Evolutionary conservation across 108 stramenopile genomes (phyloP), one percentile per base, ranked within the genome.

Genomic region (Skeletonema costatum): DNA sequence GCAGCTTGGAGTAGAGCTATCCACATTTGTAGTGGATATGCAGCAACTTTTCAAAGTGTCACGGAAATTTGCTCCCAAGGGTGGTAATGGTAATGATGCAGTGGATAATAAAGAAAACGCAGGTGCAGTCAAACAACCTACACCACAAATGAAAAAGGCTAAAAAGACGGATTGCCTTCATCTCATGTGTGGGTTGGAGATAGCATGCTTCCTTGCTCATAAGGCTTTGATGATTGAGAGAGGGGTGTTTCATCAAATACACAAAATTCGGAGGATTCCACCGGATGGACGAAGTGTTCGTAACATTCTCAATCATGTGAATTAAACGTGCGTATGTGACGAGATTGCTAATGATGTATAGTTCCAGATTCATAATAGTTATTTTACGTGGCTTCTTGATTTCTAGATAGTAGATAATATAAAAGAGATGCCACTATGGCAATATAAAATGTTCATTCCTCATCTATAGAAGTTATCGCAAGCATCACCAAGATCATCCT

Each of bases 31-130:
- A 46, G 90, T 97, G 59, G 97, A 97, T 71, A 93, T 88, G 68
- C 97, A 97, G 72, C 93, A 95, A 67, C 91, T 96, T 29, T 78
- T 91, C 31, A 94, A 95, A 78, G 92, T 95, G 10, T 88, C 93
- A 17, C 84, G 97, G 4, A 85, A 90, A 42, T 76, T 70, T 42
- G 63, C 60, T 14, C 68, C 88, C 32, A 84, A 73, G 71, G 86
- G 75, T 36, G 77, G 66, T 16, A 69, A 13, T 12, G 6, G 53
- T 5, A 59, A 25, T 13, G 71, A 75, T 13, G 61, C 56, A 48
- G 68, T 36, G 16, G 58, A 77, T 11, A 56, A 81, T 13, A 81
- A 73, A 38, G 75, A 81, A 67, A 59, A 59, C 10, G 50, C 56
- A 29, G 11, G 25, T 12, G 25, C 46, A 44, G 30, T 36, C 21